These are phyloP conservation scores for Aspergillus melleus DNA, from an alignment of 2,329 filamentous ascomycete species.

Conservation along the genomic window DNA sequence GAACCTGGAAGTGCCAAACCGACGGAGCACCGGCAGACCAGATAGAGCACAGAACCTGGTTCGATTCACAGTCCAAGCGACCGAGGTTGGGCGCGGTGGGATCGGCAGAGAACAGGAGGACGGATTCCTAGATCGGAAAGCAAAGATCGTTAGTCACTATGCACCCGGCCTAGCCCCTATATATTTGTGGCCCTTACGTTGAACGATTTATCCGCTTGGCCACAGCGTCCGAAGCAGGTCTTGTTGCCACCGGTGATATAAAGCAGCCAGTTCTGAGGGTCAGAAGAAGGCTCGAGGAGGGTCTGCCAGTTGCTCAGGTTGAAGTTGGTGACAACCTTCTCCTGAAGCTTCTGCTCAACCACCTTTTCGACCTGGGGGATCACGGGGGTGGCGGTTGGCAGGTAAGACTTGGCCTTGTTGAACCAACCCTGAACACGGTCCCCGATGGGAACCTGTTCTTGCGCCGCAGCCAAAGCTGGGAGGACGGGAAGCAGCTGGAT, in stretches of 20 bases:
- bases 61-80: slow-evolving; percentile 59
- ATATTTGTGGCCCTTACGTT: slow-evolving; percentile 38
- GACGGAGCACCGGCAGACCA: slow-evolving; percentile 59
- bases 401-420: slow-evolving; percentile 54
- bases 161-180: slow-evolving; percentile 2
- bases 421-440: slow-evolving; percentile 50
- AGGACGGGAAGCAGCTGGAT: slow-evolving; percentile 51
- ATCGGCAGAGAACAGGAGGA: slow-evolving; percentile 54
- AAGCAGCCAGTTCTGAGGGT: slow-evolving; percentile 58
- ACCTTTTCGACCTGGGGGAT: slow-evolving; percentile 38
- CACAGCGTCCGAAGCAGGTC: slow-evolving; percentile 63
- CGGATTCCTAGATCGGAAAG: slow-evolving; percentile 46
- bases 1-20: slow-evolving; percentile 59
- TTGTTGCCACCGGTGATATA: slow-evolving; percentile 65
- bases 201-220: slow-evolving; percentile 53
- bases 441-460: slow-evolving; percentile 57
- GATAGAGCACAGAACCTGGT: slow-evolving; percentile 60
- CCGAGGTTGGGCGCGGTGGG: slow-evolving; percentile 58
- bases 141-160: slow-evolving; percentile 12
- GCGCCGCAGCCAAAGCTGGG: slow-evolving; percentile 53
- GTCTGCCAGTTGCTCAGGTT: slow-evolving; percentile 60
- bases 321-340: slow-evolving; percentile 52
- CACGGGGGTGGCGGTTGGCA: slow-evolving; percentile 50
- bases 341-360: slow-evolving; percentile 49
- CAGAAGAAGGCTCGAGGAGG: slow-evolving; percentile 45